Conservation (phyloP, 2,329 filamentous ascomycete species). For the Mycogone perniciosa region DNA sequence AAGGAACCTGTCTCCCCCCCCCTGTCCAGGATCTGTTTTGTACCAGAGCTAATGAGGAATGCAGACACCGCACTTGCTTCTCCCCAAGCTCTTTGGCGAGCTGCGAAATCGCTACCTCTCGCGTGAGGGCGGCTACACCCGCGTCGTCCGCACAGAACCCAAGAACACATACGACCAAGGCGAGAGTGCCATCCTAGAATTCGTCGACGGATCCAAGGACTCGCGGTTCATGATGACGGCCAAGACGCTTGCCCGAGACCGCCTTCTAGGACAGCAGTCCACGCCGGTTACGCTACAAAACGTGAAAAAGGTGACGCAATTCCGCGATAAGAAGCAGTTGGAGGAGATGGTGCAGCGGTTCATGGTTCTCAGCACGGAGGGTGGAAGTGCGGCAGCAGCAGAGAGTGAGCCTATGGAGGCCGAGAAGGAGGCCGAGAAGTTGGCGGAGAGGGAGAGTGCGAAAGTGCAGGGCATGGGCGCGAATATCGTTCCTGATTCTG, state of each 20-base stretch:
- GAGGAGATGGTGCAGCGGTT: slow-evolving; percentile 54
- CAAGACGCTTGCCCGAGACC: slow-evolving; percentile 65
- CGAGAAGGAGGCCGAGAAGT: slow-evolving; percentile 16
- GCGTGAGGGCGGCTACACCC: slow-evolving; percentile 88
- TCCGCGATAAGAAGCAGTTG: slow-evolving; percentile 61
- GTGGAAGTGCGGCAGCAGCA: slow-evolving; percentile 11
- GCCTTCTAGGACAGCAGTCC: slow-evolving; percentile 48
- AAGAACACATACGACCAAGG: slow-evolving; percentile 79
- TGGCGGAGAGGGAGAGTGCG: slow-evolving; percentile 24
- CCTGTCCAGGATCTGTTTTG: background rate
- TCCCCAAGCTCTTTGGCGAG: slow-evolving; percentile 84
- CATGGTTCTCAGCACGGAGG: slow-evolving; percentile 22
- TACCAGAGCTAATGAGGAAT: background rate
- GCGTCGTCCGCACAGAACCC: slow-evolving; percentile 86
- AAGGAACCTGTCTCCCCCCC: slow-evolving; percentile 21
- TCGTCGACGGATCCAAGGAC: slow-evolving; percentile 90
- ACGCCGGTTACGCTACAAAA: slow-evolving; percentile 72
- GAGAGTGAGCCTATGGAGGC: background rate
- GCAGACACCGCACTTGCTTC: slow-evolving; percentile 59
- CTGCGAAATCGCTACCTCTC: slow-evolving; percentile 71
- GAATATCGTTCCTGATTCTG: slow-evolving; percentile 23
- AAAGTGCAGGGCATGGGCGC: slow-evolving; percentile 28
- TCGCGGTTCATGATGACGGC: slow-evolving; percentile 94
- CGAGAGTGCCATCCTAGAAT: slow-evolving; percentile 81
- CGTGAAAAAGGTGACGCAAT: slow-evolving; percentile 77